These are phyloP conservation scores for Chaetoscypha palmicola DNA, from an alignment of 2,329 filamentous ascomycete genomes.

Conservation along the genomic window DNA sequence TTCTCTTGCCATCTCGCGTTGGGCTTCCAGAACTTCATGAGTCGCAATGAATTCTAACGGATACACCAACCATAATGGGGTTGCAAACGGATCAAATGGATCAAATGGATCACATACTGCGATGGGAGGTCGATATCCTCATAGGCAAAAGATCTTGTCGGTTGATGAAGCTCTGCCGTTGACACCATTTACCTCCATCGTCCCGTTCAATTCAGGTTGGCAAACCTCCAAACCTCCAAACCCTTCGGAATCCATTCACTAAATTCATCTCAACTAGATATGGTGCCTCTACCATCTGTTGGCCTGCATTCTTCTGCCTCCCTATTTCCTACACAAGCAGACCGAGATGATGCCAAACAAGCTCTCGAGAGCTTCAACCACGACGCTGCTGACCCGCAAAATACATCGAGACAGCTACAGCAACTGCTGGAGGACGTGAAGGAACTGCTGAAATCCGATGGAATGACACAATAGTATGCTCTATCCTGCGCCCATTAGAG, in stretches of 20 bases:
- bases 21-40: not conserved
- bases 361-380: constrained; percentile 62
- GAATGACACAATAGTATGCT: constrained; percentile 51
- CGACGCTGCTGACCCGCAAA: constrained; percentile 53
- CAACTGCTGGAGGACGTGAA: constrained; percentile 68
- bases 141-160: constrained; percentile 41
- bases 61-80: constrained; percentile 20
- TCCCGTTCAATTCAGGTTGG: constrained; percentile 70
- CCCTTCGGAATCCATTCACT: constrained; percentile 13
- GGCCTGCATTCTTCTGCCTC: constrained; percentile 45
- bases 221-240: too few species aligned
- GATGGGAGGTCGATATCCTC: not conserved
- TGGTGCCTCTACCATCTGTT: constrained; percentile 58
- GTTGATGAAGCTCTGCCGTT: constrained; percentile 75
- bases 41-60: constrained; percentile 24
- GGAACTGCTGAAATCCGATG: constrained; percentile 64
- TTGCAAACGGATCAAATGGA: constrained; percentile 15
- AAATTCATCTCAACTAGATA: constrained; percentile 39
- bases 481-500: not conserved
- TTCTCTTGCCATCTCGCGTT: not conserved
- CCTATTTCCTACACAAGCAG: constrained; percentile 46
- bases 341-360: constrained; percentile 43
- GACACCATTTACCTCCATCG: constrained; percentile 72
- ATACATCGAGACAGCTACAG: constrained; percentile 59
- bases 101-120: constrained; percentile 10